phyloP scores from a whole-genome alignment of 2,329 filamentous ascomycete genomes.

The Phialemonium atrogriseum region DNA sequence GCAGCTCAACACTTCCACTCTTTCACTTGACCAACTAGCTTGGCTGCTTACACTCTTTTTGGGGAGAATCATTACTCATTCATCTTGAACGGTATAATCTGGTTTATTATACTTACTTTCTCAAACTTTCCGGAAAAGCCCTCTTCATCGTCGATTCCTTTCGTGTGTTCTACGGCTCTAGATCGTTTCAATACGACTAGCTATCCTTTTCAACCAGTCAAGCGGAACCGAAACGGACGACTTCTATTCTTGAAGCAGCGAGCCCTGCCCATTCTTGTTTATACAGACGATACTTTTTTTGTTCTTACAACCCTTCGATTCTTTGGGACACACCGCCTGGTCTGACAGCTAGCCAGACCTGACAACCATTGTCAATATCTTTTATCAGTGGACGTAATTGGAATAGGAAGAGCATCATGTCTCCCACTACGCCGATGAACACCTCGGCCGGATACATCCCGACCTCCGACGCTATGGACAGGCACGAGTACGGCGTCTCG shows the following conservation, averaged over 20 bases:
- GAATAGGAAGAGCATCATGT: slow-evolving; percentile 31
- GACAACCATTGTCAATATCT: not conserved
- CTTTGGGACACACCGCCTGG: slow-evolving; percentile 25
- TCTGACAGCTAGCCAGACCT: slow-evolving; percentile 13
- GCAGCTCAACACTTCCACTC: slow-evolving; percentile 31
- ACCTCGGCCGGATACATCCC: slow-evolving; percentile 39
- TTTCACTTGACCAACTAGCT: slow-evolving; percentile 40
- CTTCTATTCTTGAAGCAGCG: slow-evolving; percentile 36
- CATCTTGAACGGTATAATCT: slow-evolving; percentile 26
- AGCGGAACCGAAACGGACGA: slow-evolving; percentile 15
- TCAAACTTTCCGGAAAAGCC: no score
- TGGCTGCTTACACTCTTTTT: slow-evolving; percentile 50
- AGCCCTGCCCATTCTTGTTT: slow-evolving; percentile 26
- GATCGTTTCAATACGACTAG: no score
- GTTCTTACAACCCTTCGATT: slow-evolving; percentile 23
- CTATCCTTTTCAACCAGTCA: no score
- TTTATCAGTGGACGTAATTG: slow-evolving; percentile 6
- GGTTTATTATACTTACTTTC: slow-evolving; percentile 22
- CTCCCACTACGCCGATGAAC: slow-evolving; percentile 39
- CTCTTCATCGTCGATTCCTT: no score
- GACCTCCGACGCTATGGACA: slow-evolving; percentile 44
- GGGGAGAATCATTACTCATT: slow-evolving; percentile 21
- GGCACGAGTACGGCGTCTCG: slow-evolving; percentile 50
- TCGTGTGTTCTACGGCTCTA: no score
- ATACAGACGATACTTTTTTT: slow-evolving; percentile 18